These are phyloP conservation scores for Penstemon barbatus DNA, from an alignment of 257 asterid species.

Conservation along the genomic window DNA sequence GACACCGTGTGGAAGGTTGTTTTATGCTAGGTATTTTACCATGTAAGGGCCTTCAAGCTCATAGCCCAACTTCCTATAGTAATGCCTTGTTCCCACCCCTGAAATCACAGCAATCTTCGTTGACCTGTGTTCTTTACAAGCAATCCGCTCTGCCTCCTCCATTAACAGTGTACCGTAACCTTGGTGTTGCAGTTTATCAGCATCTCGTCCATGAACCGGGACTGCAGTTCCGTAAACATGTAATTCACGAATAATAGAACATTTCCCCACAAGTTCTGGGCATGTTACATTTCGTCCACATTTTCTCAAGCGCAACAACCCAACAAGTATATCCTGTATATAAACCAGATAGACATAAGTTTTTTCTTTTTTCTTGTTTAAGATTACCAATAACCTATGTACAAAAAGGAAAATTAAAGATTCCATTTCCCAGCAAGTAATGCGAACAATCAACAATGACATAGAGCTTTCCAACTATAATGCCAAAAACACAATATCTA, in stretches of 20 bases:
- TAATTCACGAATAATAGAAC: slow-evolving; percentile 92
- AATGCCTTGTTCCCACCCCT: slow-evolving; percentile 96
- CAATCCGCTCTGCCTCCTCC: slow-evolving; percentile 95
- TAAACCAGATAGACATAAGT: slow-evolving; percentile 4
- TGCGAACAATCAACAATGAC: background rate
- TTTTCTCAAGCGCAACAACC: slow-evolving; percentile 77
- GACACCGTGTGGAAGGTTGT: background rate
- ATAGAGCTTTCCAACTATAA: background rate
- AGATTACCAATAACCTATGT: background rate
- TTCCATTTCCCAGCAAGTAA: background rate
- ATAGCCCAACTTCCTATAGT: slow-evolving; percentile 91
- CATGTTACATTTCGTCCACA: slow-evolving; percentile 82
- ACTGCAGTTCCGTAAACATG: slow-evolving; percentile 98
- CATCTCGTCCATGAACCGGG: slow-evolving; percentile 95
- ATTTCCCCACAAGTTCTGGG: slow-evolving; percentile 85
- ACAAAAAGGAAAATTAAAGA: background rate
- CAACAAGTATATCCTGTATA: slow-evolving; percentile 91
- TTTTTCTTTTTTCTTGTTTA: too few species aligned
- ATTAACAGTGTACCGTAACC: slow-evolving; percentile 91
- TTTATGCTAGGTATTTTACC: slow-evolving; percentile 67
- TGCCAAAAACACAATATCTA: background rate
- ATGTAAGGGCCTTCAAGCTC: slow-evolving; percentile 99
- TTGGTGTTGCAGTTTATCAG: slow-evolving; percentile 92
- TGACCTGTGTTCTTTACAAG: slow-evolving; percentile 79
- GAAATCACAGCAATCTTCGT: slow-evolving; percentile 88